phyloP scores from a whole-genome alignment of 2,329 filamentous ascomycete genomes.

The Rosellinia necatrix region DNA sequence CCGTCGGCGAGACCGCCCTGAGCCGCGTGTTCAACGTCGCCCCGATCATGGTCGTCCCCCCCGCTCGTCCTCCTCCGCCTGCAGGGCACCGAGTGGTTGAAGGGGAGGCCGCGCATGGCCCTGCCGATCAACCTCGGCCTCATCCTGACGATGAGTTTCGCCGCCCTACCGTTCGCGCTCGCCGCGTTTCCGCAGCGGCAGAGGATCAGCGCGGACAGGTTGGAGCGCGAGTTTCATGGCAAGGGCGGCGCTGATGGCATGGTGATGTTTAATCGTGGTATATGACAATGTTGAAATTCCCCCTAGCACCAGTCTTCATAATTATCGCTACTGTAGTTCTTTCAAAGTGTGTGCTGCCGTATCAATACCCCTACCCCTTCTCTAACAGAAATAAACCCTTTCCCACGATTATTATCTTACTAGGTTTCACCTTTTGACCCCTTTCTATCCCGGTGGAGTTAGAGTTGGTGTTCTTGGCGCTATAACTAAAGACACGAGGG shows the following conservation, averaged over 20 bases:
- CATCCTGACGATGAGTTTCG: constrained; percentile 86
- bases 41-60: constrained; percentile 97
- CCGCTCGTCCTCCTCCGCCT: constrained; percentile 81
- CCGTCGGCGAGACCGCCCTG: constrained; percentile 89
- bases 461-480: too few species aligned
- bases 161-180: constrained; percentile 85
- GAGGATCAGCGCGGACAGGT: constrained; percentile 70
- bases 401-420: too few species aligned
- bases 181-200: constrained; percentile 92
- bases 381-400: too few species aligned
- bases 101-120: constrained; percentile 73
- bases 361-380: too few species aligned
- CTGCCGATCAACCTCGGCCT: constrained; percentile 82
- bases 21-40: constrained; percentile 91
- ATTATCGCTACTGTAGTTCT: too few species aligned
- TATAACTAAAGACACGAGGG: too few species aligned
- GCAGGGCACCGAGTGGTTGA: constrained; percentile 82
- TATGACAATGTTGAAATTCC: too few species aligned
- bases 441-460: too few species aligned
- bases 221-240: constrained; percentile 86
- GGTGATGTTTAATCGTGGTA: constrained; percentile 73
- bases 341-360: too few species aligned
- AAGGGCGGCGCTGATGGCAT: constrained; percentile 76
- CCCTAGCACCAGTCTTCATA: too few species aligned
- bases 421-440: too few species aligned